Percentiles rank a stretch among this genome's conserved stretches.
Conservation (phyloP, 2,329 filamentous ascomycete species). For the Elsinoe necatrix region DNA sequence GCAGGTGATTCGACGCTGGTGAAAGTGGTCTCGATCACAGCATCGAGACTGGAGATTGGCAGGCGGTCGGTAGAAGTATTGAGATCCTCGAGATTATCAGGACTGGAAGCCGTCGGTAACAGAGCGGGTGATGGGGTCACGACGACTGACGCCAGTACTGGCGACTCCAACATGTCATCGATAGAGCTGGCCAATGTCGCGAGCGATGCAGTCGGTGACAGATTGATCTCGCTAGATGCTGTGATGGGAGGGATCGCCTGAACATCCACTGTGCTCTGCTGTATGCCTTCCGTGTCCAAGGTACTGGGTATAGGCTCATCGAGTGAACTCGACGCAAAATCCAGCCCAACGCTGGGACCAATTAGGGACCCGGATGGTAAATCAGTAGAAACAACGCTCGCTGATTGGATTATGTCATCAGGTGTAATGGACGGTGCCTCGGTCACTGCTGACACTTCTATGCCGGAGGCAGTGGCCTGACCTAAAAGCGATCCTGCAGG, state of each 20-base stretch:
- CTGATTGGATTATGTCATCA: not conserved
- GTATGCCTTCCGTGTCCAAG: not conserved
- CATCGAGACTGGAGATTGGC: too few relatives aligned
- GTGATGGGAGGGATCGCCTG: not conserved
- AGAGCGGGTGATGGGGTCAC: not conserved
- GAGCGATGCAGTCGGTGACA: not conserved
- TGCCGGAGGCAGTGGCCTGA: not conserved
- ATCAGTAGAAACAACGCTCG: not conserved
- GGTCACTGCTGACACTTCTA: not conserved
- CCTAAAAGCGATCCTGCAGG: not conserved
- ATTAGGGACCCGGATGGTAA: not conserved
- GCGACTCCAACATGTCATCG: not conserved
- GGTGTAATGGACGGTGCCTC: not conserved
- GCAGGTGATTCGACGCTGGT: too few relatives aligned
- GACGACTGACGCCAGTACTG: not conserved
- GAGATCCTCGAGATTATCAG: not conserved
- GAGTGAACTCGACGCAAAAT: not conserved
- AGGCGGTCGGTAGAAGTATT: not conserved
- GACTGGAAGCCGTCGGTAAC: not conserved
- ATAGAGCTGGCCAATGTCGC: not conserved
- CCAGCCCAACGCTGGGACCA: not conserved
- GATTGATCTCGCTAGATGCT: not conserved
- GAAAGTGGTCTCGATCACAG: not conserved
- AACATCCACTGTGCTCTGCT: not conserved
- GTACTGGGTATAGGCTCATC: not conserved